Percentiles rank a stretch among this genome's conserved stretches.
Conservation (phyloP, 768 basidiomycete genomes). For the Boletus subcaerulescens region DNA sequence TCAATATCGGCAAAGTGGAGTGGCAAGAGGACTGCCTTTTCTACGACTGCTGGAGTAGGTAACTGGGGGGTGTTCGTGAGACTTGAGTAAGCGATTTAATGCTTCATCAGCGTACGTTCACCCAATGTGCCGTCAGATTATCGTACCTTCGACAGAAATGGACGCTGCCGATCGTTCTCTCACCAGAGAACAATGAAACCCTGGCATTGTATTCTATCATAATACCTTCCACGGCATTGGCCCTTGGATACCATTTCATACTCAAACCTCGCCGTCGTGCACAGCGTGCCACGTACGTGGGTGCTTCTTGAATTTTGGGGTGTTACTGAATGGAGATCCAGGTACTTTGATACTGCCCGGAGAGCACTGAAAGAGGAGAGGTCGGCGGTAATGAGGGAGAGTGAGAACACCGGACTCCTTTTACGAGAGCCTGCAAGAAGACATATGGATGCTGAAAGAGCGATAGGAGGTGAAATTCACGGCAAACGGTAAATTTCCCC, state of each 20-base stretch:
- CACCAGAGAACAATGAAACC: conserved; percentile 43
- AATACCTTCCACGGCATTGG: conserved; percentile 52
- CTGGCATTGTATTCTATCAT: conserved; percentile 51
- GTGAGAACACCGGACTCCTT: conserved; percentile 57
- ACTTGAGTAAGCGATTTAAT: conserved; percentile 45
- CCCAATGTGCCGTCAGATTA: conserved; percentile 37
- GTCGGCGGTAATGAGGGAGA: conserved; percentile 58
- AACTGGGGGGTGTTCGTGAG: conserved; percentile 48
- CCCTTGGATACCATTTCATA: conserved; percentile 55
- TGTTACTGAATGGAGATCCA: conserved; percentile 32
- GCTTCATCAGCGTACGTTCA: conserved; percentile 12
- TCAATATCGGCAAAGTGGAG: conserved; percentile 49
- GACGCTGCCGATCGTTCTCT: conserved; percentile 55
- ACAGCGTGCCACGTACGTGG: conserved; percentile 50
- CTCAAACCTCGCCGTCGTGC: conserved; percentile 53
- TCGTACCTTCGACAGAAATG: conserved; percentile 57
- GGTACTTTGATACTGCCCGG: conserved; percentile 65
- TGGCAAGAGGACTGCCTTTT: conserved; percentile 41
- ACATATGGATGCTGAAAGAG: conserved; percentile 60
- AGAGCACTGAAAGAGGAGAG: conserved; percentile 63
- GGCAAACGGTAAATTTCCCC: conserved; percentile 1
- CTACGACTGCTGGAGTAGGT: conserved; percentile 43
- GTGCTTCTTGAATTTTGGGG: conserved; percentile 8
- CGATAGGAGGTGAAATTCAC: conserved; percentile 55
- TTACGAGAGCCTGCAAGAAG: conserved; percentile 67